Evolutionary conservation across 192 early-diverging fungal species (phyloP), one percentile per base, ranked within the genome.

Genomic region (Mortierella hygrophila): DNA sequence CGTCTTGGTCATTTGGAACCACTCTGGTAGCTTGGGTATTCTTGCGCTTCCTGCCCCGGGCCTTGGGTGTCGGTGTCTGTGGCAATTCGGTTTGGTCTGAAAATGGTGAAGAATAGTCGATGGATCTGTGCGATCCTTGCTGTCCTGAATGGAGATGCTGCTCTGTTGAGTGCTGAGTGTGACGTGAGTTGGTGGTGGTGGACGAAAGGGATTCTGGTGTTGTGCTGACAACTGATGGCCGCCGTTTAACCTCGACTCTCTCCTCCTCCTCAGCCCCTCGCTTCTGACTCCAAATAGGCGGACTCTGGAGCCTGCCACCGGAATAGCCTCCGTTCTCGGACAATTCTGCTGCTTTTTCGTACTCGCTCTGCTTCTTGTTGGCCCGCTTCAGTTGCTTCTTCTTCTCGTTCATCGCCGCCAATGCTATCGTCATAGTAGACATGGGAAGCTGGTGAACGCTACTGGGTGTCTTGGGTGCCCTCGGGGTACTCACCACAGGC

Each of bases 391-490:
- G 26, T 20, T 74, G 79, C n/a, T 73, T 71, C 79, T 86, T 86
- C 41, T 77, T 86, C 44, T 86, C 84, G 47, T 74, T 86, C 79
- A 86, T 86, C 3, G 75, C 79, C 18, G 84, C 77, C 41, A 86
- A 35, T 16, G 84, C 84, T 54, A 80, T n/a, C 5, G 79, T 81
- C 84, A 86, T 86, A 23, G 84, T 86, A 23, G 84, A 86, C 79
- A 86, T 86, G 7, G 84, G 76, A 4, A 76, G 47, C 20, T 71
- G 37, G 32, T 86, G 49, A 1, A 74, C 76, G 11, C 37, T 47
- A 18, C 65, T 63, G 7, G 54, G 47, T 6, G 16, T 15, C n/a
- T 68, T 47, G 23, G 35, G 55, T 13, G 23, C 10, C 44, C 47
- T 79, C 21, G 74, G 63, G 0, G 52, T 44, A 37, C 29, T 65